Evolutionary conservation across 495 filamentous ascomycete species (phyloP), one percentile per base, ranked within the genome.

Genomic region (Astrocystis sublimbata): DNA sequence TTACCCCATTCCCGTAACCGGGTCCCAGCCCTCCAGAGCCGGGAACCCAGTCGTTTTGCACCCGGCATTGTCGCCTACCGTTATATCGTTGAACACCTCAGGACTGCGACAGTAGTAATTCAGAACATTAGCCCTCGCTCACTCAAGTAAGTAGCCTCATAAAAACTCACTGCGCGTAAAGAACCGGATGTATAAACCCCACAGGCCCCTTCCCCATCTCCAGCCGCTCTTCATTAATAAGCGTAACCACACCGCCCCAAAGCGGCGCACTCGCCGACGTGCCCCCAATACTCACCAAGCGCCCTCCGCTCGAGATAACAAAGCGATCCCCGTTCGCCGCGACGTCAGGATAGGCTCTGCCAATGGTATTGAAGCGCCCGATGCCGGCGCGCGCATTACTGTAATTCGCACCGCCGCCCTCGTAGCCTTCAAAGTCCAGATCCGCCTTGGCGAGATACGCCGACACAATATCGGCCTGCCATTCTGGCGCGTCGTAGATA

Each of bases 201-300:
- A 89, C 78, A 0, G 82, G 77, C 24, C 73, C 63, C 71, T 88
- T 88, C 13, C 81, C 81, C 6, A 67, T 71, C 2, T 75, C 75
- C 15, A 88, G 63, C 4, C 86, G 72, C 66, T 85, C 82, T 71
- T 88, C 85, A 54, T 88, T 88, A 61, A 89, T 83, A 12, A 84
- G 72, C 23, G 81, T 88, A n/a, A 89, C 64, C 12, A 89, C 73
- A 15, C 70, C 64, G 0, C 71, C 74, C 67, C 75, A 76, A 9
- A 73, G 75, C 47, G 76, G 76, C 12, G 60, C 60, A 3, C 66
- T 68, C 8, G 73, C 74, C 17, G 69, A 73, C 35, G 75, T 78
- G 2, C 75, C 75, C 0, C 65, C 68, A 40, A 76, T 71, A 56
- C 87, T 81, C 17, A 85, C 79, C 12, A 68, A 26, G 26, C 67